phyloP scores from a whole-genome alignment of 2,329 filamentous ascomycete genomes.

The Arachnopeziza araneosa region DNA sequence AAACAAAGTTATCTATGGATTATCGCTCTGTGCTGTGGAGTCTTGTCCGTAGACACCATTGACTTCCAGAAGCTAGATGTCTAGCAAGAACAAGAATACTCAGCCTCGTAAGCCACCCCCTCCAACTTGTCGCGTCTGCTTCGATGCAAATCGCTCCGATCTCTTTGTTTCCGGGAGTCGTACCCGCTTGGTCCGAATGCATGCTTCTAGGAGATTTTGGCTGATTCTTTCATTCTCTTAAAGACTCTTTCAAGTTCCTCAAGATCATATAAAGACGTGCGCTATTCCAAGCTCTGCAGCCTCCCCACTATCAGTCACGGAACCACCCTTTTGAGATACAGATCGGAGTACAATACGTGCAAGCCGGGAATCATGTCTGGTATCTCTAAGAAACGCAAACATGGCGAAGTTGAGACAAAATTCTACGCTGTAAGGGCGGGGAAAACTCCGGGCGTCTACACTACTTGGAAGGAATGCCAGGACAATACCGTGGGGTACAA shows the following conservation, averaged over 20 bases:
- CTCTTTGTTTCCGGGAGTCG: neutral
- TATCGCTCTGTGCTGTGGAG: neutral
- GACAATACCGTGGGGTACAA: constrained; percentile 54
- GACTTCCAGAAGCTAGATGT: neutral
- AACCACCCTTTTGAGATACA: neutral
- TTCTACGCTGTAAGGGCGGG: constrained; percentile 60
- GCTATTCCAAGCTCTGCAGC: neutral
- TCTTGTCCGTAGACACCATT: neutral
- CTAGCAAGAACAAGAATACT: neutral
- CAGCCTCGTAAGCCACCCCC: constrained; percentile 14
- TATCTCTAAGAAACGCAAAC: constrained; percentile 25
- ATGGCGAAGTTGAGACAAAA: constrained; percentile 34
- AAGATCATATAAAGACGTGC: neutral
- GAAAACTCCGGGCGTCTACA: constrained; percentile 54
- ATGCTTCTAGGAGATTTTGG: neutral
- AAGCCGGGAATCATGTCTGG: neutral
- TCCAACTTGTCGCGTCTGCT: neutral
- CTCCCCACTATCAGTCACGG: neutral
- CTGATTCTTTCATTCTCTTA: constrained; percentile 1
- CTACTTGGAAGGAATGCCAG: constrained; percentile 55
- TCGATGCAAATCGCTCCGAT: neutral
- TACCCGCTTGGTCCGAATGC: neutral
- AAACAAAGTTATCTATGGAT: neutral
- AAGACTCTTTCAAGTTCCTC: constrained; percentile 7
- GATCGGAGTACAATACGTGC: neutral